phyloP scores from a whole-genome alignment of 208 protist genomes.

The Acanthamoeba sp. region DNA sequence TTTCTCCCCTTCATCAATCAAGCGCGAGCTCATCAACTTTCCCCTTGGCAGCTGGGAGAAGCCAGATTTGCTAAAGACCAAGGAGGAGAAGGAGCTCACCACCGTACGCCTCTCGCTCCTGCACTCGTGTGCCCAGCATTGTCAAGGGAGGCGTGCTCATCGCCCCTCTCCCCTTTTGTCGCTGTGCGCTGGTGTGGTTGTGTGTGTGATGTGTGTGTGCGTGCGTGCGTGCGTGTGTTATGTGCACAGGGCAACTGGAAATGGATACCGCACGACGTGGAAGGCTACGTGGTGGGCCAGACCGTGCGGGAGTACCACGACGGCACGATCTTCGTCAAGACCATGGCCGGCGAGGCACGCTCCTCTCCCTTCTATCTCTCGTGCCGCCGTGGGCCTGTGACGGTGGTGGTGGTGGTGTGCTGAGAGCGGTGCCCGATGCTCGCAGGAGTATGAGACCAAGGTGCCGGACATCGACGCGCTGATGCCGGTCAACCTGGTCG shows the following conservation, averaged over 20 bases:
- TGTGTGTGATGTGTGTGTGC: background rate
- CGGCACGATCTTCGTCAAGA: constrained; percentile 30
- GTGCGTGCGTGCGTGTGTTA: background rate
- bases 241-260: constrained; percentile 19
- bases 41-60: background rate
- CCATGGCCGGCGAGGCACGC: background rate
- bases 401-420: background rate
- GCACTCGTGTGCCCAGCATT: background rate
- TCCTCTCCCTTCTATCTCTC: background rate
- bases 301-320: constrained; percentile 33
- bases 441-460: constrained; percentile 43
- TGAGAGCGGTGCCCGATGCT: background rate
- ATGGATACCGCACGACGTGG: constrained; percentile 39
- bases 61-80: background rate
- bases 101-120: background rate
- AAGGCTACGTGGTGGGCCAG: constrained; percentile 22
- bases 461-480: constrained; percentile 41
- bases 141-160: no score
- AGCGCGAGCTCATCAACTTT: background rate
- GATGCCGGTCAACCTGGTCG: constrained; percentile 25
- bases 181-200: background rate
- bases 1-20: background rate
- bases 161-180: no score
- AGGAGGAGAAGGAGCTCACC: constrained; percentile 22
- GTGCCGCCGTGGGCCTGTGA: no score